Percentiles rank a stretch among this genome's conserved stretches.
Evolutionary conservation across 257 asterid species (phyloP).

Genomic region (Ocimum tenuiflorum): DNA sequence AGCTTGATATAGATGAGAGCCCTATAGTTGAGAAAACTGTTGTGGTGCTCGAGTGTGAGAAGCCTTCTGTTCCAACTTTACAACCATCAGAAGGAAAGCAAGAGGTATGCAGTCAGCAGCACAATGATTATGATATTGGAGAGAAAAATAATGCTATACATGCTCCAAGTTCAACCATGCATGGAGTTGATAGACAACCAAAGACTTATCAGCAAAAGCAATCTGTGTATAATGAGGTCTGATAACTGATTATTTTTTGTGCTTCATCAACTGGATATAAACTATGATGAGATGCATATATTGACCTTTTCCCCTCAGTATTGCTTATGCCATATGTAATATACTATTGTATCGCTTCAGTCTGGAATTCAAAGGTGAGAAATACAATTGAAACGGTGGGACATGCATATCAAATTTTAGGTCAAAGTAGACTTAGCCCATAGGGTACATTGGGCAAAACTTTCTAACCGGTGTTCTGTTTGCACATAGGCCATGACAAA

Average conservation of each 20-base stretch:
- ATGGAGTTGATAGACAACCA: conserved; percentile 31
- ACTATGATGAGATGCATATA: not conserved
- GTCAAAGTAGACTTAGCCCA: conserved; percentile 12
- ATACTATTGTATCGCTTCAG: not conserved
- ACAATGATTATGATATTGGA: conserved; percentile 19
- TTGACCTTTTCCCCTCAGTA: not conserved
- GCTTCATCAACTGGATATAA: not conserved
- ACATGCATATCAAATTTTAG: not conserved
- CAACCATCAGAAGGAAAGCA: conserved; percentile 33
- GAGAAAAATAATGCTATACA: conserved; percentile 27
- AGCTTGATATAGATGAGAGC: conserved; percentile 52
- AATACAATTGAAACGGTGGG: not conserved
- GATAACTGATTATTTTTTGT: conserved; percentile 12
- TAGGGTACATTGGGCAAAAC: conserved; percentile 5
- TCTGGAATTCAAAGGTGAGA: not conserved
- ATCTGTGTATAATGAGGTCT: conserved; percentile 45
- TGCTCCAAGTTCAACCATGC: conserved; percentile 37
- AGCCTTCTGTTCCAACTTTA: conserved; percentile 38
- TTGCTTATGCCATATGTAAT: not conserved
- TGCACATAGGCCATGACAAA: not conserved
- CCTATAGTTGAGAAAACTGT: conserved; percentile 75
- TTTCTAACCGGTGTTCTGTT: not conserved
- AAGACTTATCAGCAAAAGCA: conserved; percentile 26
- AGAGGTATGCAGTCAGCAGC: conserved; percentile 19
- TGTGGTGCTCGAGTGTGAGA: conserved; percentile 68